These are phyloP conservation scores for Clarireedia paspali DNA, from an alignment of 2,329 filamentous ascomycete species.

Conservation along the genomic window DNA sequence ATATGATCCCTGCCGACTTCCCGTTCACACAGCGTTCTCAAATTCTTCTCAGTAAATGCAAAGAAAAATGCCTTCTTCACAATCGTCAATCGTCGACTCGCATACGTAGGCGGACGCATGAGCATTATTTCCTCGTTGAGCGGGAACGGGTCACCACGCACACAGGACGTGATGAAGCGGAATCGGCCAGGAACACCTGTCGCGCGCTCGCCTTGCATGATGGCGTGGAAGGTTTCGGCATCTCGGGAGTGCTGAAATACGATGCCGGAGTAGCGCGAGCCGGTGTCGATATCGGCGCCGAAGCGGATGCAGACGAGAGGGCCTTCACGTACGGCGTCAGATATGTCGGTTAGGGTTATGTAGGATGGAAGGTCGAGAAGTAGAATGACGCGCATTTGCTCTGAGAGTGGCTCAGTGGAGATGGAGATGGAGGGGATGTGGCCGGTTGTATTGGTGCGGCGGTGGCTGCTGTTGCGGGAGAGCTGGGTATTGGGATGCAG, in stretches of 20 bases:
- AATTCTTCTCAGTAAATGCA: conserved; percentile 18
- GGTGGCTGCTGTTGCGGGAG: neutral
- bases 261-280: conserved; percentile 19
- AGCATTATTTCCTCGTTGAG: conserved; percentile 18
- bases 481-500: conserved; percentile 9
- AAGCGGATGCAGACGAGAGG: conserved; percentile 24
- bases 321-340: conserved; percentile 24
- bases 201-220: conserved; percentile 15
- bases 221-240: conserved; percentile 18
- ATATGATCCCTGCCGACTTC: conserved; percentile 20
- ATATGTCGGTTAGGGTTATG: conserved; percentile 21
- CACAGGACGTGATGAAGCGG: conserved; percentile 22
- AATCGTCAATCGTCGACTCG: conserved; percentile 26
- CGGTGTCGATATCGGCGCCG: conserved; percentile 17
- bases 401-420: conserved; percentile 11
- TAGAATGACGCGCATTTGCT: conserved; percentile 24
- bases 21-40: conserved; percentile 20
- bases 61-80: conserved; percentile 28
- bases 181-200: conserved; percentile 17
- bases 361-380: conserved; percentile 23
- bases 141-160: conserved; percentile 19
- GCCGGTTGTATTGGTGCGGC: conserved; percentile 4
- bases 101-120: conserved; percentile 19
- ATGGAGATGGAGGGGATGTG: neutral
- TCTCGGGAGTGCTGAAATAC: conserved; percentile 24